These are phyloP conservation scores for Saposhnikovia divaricata DNA, from an alignment of 129 eudicot species.

Conservation along the genomic window DNA sequence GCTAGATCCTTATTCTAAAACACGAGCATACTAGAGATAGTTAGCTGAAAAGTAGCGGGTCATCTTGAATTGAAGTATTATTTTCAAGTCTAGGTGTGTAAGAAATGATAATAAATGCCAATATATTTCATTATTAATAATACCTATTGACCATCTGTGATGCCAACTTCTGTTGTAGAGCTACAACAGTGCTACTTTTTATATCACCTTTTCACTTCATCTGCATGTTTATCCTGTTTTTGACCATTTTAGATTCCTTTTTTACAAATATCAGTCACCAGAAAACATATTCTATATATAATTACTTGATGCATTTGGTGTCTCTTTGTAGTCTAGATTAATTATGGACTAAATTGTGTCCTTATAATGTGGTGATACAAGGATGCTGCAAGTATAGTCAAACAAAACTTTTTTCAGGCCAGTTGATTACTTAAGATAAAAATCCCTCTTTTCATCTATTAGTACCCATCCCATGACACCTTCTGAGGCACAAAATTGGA, in stretches of 20 bases:
- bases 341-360: neutral
- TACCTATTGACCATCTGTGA: neutral
- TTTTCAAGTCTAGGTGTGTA: neutral
- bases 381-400: neutral
- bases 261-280: neutral
- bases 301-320: neutral
- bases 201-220: neutral
- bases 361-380: neutral
- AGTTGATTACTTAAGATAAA: neutral
- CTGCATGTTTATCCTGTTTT: neutral
- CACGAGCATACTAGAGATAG: neutral
- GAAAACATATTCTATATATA: neutral
- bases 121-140: neutral
- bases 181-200: neutral
- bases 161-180: neutral
- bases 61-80: neutral
- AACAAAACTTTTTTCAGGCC: neutral
- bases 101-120: neutral
- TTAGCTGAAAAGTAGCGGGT: neutral
- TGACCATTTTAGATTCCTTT: constrained; percentile 1
- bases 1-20: neutral
- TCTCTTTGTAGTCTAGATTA: neutral
- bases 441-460: neutral
- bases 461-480: neutral
- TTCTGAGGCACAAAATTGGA: neutral